Conservation (phyloP, 306 rosid genomes). For the Ziziphus jujuba region DNA sequence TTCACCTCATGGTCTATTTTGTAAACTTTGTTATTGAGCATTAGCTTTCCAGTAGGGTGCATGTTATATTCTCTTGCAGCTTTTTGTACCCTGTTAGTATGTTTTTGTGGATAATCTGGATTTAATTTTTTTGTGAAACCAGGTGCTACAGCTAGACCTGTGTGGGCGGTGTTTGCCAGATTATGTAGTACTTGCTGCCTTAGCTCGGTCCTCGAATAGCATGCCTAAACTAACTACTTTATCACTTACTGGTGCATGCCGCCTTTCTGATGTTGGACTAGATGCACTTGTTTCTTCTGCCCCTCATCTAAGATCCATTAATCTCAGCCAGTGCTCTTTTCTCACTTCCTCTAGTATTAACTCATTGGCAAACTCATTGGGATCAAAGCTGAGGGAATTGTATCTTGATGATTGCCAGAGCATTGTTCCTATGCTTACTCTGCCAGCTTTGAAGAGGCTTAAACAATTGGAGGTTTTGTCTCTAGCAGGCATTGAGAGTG, state of each 20-base stretch:
- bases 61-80: background rate
- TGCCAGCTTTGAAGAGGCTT: slow-evolving; percentile 54
- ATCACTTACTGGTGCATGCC: slow-evolving; percentile 82
- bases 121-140: slow-evolving; percentile 30
- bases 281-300: slow-evolving; percentile 56
- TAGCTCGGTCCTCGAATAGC: slow-evolving; percentile 45
- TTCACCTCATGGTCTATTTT: background rate
- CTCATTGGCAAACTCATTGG: slow-evolving; percentile 58
- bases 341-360: slow-evolving; percentile 55
- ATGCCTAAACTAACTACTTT: slow-evolving; percentile 53
- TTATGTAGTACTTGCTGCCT: slow-evolving; percentile 42
- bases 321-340: slow-evolving; percentile 87
- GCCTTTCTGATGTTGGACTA: slow-evolving; percentile 70
- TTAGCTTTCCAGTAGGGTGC: background rate
- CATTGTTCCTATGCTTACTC: slow-evolving; percentile 41
- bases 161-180: slow-evolving; percentile 82
- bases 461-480: slow-evolving; percentile 68
- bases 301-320: slow-evolving; percentile 65
- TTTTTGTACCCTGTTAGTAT: slow-evolving; percentile 4
- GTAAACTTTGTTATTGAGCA: background rate
- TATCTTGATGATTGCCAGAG: slow-evolving; percentile 68
- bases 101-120: slow-evolving; percentile 6
- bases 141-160: slow-evolving; percentile 82
- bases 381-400: slow-evolving; percentile 63
- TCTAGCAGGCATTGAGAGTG: slow-evolving; percentile 57